Evolutionary conservation across 495 filamentous ascomycete genomes (phyloP), one percentile per base, ranked within the genome.

Genomic region (Penicillium cosmopolitanum): DNA sequence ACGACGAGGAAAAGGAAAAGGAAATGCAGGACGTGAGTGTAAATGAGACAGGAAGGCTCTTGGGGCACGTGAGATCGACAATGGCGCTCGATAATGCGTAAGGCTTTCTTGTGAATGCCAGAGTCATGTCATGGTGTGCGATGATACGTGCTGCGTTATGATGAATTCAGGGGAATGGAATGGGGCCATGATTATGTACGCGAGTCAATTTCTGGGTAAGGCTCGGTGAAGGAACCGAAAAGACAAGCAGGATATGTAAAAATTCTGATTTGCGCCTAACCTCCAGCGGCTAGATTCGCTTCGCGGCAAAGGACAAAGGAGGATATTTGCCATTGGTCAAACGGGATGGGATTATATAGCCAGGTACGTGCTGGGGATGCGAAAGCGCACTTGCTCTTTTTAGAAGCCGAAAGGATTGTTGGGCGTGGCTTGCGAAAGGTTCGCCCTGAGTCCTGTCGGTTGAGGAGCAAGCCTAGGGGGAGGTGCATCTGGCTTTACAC

Each of bases 381-480:
- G 44, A 16, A 61, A 44, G 46, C 36, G 60, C 55, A 48, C 46
- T 21, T 50, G 28, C 5, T 31, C 6, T 31, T 31, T 0, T 65
- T 84, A 96, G 69, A 97, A 97, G 18, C 93, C 93, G 73, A 97
- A 97, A 1, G 93, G 93, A 73, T 97, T 97, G 64, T 91, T 83
- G 21, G 93, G 92, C 56, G 93, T 98, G 67, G 95, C 95, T 84
- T 94, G 89, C 42, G 86, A 78, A 63, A 98, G 81, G 71, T 98
- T 97, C 55, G 95, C 95, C 80, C 88, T 87, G 61, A 88, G 74
- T 64, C 95, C 96, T 25, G 95, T 98, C 21, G 93, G 84, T 79
- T 98, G 95, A 33, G 93, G 90, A 58, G 85, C 83, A 66, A 98
- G 76, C 70, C 91, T 93, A 73, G 92, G 91, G 33, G 82, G 73